These are phyloP conservation scores for Dictyostelium citrinum DNA, from an alignment of 78 protist species.

Conservation along the genomic window DNA sequence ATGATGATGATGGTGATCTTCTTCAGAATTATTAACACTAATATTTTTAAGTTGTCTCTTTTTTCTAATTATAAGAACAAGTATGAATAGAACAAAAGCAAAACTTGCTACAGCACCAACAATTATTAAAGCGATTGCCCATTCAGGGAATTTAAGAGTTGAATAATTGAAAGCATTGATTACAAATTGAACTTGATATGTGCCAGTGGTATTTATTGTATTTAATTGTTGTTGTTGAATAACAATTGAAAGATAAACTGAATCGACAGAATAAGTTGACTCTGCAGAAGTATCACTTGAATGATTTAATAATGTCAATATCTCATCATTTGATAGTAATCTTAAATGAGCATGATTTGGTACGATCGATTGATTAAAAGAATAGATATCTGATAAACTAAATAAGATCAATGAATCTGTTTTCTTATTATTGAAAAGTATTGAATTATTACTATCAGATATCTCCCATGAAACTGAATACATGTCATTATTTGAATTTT, in stretches of 20 bases:
- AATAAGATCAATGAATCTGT: neutral
- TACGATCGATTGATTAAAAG: neutral
- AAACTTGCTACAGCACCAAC: neutral
- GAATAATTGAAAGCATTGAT: neutral
- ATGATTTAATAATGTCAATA: neutral
- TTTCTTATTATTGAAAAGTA: neutral
- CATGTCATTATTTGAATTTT: neutral
- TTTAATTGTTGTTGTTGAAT: neutral
- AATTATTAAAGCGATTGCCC: neutral
- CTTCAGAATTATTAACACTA: neutral
- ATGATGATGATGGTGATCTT: neutral
- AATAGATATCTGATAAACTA: neutral
- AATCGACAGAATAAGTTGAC: neutral
- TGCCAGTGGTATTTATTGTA: neutral
- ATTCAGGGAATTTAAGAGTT: neutral
- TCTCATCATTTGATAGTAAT: neutral
- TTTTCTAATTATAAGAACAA: neutral
- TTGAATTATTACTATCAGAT: neutral
- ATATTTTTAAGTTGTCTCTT: neutral
- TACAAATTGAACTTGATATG: neutral
- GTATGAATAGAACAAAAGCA: neutral
- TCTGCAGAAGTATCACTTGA: neutral
- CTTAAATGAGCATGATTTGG: neutral
- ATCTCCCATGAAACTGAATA: neutral
- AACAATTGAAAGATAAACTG: neutral